Evolutionary conservation across 768 basidiomycete species (phyloP).

Genomic region (Postia placenta): DNA sequence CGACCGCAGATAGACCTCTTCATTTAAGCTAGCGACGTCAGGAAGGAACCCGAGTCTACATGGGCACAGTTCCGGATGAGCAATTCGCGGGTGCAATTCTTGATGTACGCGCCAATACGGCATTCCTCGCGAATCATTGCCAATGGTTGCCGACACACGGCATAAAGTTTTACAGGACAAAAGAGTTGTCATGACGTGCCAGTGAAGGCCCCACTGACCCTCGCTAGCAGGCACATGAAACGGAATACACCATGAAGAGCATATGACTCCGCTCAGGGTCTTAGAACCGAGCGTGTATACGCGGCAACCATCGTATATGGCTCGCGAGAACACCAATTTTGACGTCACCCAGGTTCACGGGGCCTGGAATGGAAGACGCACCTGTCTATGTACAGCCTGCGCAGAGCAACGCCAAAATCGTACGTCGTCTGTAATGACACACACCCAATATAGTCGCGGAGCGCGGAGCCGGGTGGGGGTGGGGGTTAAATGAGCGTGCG

Average conservation of each 20-base stretch:
- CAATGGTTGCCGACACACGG: background rate
- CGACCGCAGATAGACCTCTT: constrained; percentile 59
- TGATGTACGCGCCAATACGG: no score
- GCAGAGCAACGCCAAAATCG: constrained; percentile 51
- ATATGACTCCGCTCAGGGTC: no score
- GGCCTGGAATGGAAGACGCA: constrained; percentile 20
- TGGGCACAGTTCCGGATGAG: no score
- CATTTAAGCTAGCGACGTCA: constrained; percentile 35
- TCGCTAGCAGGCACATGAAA: no score
- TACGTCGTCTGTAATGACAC: constrained; percentile 48
- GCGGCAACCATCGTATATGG: no score
- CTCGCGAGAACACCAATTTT: background rate
- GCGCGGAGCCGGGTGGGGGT: background rate
- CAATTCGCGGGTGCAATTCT: no score
- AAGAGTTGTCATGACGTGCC: no score
- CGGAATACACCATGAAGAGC: no score
- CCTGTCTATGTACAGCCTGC: constrained; percentile 65
- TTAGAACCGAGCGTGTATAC: no score
- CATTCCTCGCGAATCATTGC: background rate
- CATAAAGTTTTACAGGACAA: no score
- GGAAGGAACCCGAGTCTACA: constrained; percentile 62
- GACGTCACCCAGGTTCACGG: background rate
- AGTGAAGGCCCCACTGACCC: no score
- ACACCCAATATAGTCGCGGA: background rate
- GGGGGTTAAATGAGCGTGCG: constrained; percentile 4